Percentiles rank a stretch among this genome's conserved stretches.
Conservation (phyloP, 2,329 filamentous ascomycete species). For the Gnomoniopsis smithogilvyi region DNA sequence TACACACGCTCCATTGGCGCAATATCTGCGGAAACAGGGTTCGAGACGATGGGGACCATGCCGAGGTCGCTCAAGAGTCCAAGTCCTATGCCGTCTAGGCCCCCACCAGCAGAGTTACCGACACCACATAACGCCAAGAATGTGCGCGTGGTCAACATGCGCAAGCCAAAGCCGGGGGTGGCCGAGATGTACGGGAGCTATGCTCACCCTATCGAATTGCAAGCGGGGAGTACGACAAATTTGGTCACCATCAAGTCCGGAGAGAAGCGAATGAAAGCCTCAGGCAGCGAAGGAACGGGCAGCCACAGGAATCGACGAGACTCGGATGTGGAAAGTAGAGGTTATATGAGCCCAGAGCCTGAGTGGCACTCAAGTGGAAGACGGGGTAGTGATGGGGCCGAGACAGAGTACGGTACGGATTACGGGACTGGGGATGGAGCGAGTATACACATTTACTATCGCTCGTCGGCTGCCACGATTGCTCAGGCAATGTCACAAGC, state of each 20-base stretch:
- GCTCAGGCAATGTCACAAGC: conserved; percentile 7
- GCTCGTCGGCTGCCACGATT: conserved; percentile 5
- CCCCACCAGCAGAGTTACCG: conserved; percentile 11
- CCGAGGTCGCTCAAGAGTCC: conserved; percentile 3
- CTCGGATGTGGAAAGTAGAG: background rate
- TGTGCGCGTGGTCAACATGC: background rate
- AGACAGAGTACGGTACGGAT: background rate
- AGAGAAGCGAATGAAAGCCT: background rate
- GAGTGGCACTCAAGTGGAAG: background rate
- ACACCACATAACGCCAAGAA: conserved; percentile 10
- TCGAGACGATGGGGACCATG: background rate
- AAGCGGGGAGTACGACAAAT: conserved; percentile 12
- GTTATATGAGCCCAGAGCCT: background rate
- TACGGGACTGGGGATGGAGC: background rate
- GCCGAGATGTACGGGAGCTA: conserved; percentile 7
- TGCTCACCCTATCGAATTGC: conserved; percentile 9
- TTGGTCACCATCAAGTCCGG: conserved; percentile 1
- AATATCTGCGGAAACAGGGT: background rate
- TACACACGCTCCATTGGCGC: background rate
- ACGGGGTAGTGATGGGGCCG: background rate
- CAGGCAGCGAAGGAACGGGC: background rate
- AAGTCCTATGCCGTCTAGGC: background rate
- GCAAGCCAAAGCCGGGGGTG: background rate
- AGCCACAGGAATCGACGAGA: background rate
- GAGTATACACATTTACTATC: conserved; percentile 10